phyloP scores from a whole-genome alignment of 306 rosid genomes.

The Prunus armeniaca region DNA sequence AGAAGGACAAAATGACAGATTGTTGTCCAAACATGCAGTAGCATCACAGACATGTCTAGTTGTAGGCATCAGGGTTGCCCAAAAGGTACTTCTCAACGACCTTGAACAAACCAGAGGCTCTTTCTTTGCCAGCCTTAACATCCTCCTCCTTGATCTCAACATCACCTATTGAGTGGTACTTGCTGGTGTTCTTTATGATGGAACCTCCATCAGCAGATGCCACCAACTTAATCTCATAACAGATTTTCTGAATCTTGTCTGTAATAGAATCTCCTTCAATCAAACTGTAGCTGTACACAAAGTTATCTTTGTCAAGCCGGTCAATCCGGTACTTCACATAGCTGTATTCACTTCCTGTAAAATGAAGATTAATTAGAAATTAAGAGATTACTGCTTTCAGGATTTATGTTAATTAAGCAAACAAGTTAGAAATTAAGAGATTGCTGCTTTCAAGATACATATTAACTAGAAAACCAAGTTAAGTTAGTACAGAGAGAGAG shows the following conservation, averaged over 20 bases:
- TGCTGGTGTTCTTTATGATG: slow-evolving; percentile 26
- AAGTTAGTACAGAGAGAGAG: background rate
- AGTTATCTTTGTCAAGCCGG: slow-evolving; percentile 32
- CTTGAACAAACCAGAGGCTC: slow-evolving; percentile 4
- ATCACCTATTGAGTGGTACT: slow-evolving; percentile 9
- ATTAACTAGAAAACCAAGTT: too few relatives aligned
- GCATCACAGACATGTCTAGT: slow-evolving; percentile 2
- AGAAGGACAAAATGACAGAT: too few relatives aligned
- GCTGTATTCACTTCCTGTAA: background rate
- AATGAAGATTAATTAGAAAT: too few relatives aligned
- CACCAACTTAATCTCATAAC: slow-evolving; percentile 30
- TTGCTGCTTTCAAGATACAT: too few relatives aligned
- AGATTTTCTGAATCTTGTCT: slow-evolving; percentile 40
- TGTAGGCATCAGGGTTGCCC: slow-evolving; percentile 35
- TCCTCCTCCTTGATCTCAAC: slow-evolving; percentile 16
- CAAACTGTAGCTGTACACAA: slow-evolving; percentile 28
- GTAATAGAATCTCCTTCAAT: slow-evolving; percentile 19
- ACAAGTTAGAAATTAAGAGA: too few relatives aligned
- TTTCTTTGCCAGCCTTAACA: slow-evolving; percentile 31
- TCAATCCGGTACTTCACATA: slow-evolving; percentile 32
- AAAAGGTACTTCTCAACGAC: slow-evolving; percentile 17
- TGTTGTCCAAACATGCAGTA: too few relatives aligned
- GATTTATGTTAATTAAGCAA: slow-evolving; percentile 2
- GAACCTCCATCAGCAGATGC: slow-evolving; percentile 33
- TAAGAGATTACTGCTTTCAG: background rate